Evolutionary conservation across 1,284 basidiomycete species (phyloP).

Genomic region (Melanopsichium pennsylvanicum): DNA sequence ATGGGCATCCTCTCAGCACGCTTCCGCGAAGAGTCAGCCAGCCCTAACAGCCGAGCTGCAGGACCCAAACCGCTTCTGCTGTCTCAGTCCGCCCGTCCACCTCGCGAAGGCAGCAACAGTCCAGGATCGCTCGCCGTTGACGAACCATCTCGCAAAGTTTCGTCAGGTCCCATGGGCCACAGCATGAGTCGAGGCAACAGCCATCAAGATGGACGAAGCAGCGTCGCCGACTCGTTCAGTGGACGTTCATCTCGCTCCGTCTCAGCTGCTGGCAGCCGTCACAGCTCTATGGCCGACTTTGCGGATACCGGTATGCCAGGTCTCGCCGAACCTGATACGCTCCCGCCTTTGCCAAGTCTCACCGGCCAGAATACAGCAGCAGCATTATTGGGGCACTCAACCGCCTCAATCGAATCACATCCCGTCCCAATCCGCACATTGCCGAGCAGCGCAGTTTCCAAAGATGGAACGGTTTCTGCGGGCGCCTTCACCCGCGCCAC

Average conservation of each 20-base stretch:
- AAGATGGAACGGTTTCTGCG: constrained; percentile 32
- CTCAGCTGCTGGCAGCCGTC: constrained; percentile 17
- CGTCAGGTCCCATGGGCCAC: constrained; percentile 52
- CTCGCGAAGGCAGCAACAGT: constrained; percentile 43
- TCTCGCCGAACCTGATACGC: constrained; percentile 1
- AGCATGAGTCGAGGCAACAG: constrained; percentile 28
- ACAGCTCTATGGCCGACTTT: constrained; percentile 27
- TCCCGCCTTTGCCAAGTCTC: constrained; percentile 33
- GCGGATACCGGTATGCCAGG: constrained; percentile 25
- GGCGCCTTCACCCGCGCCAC: constrained; percentile 33
- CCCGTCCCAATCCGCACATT: neutral
- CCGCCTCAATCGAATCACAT: neutral
- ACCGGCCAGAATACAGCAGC: constrained; percentile 13
- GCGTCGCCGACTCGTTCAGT: constrained; percentile 17
- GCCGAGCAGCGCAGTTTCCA: neutral
- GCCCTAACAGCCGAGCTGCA: constrained; percentile 9
- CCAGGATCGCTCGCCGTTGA: constrained; percentile 19
- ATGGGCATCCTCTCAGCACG: constrained; percentile 40
- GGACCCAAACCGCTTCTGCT: constrained; percentile 56
- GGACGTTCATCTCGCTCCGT: constrained; percentile 18
- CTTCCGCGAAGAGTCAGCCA: constrained; percentile 16
- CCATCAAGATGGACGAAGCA: constrained; percentile 17
- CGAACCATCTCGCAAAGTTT: constrained; percentile 50
- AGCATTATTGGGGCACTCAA: neutral
- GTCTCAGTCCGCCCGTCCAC: constrained; percentile 46